Conservation (phyloP, 2,329 filamentous ascomycete genomes). For the Xylariaceae sp. region DNA sequence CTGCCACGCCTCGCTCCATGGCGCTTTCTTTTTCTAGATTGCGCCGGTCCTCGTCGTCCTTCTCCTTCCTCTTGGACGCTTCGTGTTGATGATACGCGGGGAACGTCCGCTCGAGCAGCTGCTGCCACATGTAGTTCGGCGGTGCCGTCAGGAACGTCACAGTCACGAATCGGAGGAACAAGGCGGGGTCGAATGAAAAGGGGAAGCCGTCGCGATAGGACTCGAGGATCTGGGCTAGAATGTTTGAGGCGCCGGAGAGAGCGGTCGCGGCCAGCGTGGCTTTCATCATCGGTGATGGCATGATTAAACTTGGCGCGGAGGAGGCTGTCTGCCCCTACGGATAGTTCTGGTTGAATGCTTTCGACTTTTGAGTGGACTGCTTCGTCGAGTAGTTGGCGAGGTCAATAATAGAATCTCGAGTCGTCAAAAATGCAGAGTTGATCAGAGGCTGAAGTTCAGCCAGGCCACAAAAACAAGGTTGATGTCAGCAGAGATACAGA, state of each 20-base stretch:
- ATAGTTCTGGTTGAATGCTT: not conserved
- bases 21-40: slow-evolving; percentile 27
- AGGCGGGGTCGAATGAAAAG: slow-evolving; percentile 41
- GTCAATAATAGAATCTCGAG: too few relatives aligned
- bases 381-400: too few relatives aligned
- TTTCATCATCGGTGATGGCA: slow-evolving; percentile 46
- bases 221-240: slow-evolving; percentile 49
- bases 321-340: not conserved
- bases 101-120: slow-evolving; percentile 47
- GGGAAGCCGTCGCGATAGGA: slow-evolving; percentile 39
- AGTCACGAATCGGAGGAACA: slow-evolving; percentile 49
- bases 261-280: slow-evolving; percentile 49
- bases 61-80: not conserved
- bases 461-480: too few relatives aligned
- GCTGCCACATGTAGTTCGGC: slow-evolving; percentile 55
- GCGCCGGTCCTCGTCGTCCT: slow-evolving; percentile 5
- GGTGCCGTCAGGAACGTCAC: slow-evolving; percentile 49
- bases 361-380: too few relatives aligned
- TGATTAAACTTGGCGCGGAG: slow-evolving; percentile 17
- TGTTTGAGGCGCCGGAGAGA: slow-evolving; percentile 48
- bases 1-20: too few relatives aligned
- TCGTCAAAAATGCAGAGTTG: too few relatives aligned
- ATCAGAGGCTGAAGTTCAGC: too few relatives aligned
- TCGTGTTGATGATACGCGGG: slow-evolving; percentile 36
- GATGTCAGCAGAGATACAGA: too few relatives aligned